Base-by-base conservation (phyloP, 495 filamentous ascomycete genomes). In the Aspergillus steynii region DNA sequence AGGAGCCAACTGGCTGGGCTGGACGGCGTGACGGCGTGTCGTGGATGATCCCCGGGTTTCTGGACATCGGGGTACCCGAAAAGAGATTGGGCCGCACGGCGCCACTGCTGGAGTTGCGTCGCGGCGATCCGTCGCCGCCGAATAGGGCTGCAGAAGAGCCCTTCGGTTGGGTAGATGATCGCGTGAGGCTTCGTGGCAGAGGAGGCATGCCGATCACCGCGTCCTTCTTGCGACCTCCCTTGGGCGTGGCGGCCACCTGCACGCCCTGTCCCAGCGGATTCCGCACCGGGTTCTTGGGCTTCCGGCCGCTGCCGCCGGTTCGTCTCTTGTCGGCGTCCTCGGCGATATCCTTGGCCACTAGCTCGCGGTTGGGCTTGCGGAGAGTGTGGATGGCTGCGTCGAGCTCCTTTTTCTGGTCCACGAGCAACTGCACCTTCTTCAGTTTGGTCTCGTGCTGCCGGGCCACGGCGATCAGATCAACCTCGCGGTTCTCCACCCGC, bases 301-400 rank as follows among this genome's bases (percentile, higher is more conserved):
- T 80, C n/a, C 79, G 71, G 15, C 74, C 72, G 55, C 73, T 77
- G 46, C 71, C 68, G 50, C 71, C 67, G 42, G 52, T 62, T 25
- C 90, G 82, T 66, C 66, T 56, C 55, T 83, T 86, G 61, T 90
- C 88, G 9, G 85, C 85, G 55, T 85, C 86, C 4, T 94, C 86
- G 6, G 84, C 88, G 46, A 92, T 78, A 53, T 88, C 87, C 64
- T 87, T 86, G 12, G 86, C 87, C 12, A 90, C 91, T 48, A 94
- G 77, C 5, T 88, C 82, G 58, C 95, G 83, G 68, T 97, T 96
- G 5, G 95, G 95, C 71, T 88, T 96, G 65, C 92, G 90, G 29
- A 98, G 77, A 1, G 90, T 81, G 10, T 84, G 78, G 60, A 98
- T 97, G 12, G 94, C 95, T 37, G 89, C 86, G 66, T 89, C 86